Conservation (phyloP, 257 asterid genomes). For the Euphrasia confusa region DNA sequence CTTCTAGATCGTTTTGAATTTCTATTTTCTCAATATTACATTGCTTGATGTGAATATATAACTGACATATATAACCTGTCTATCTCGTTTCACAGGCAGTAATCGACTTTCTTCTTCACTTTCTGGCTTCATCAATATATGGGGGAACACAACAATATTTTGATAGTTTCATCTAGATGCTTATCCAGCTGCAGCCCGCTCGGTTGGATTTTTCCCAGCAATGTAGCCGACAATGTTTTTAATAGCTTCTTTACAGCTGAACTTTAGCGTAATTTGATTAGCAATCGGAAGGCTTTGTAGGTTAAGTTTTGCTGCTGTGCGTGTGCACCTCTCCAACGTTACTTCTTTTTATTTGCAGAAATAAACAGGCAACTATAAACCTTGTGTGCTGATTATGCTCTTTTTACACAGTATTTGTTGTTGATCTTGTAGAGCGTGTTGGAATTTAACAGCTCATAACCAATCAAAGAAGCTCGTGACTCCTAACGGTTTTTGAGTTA, state of each 20-base stretch:
- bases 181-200: constrained; percentile 10
- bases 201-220: constrained; percentile 1
- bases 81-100: constrained; percentile 24
- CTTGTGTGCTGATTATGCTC: too few species aligned
- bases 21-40: not conserved
- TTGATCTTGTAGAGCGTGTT: not conserved
- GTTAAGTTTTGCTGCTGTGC: not conserved
- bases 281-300: not conserved
- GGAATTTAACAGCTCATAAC: too few species aligned
- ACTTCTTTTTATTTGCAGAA: constrained; percentile 9
- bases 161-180: constrained; percentile 7
- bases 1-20: not conserved
- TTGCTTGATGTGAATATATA: constrained; percentile 1
- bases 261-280: not conserved
- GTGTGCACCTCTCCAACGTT: not conserved
- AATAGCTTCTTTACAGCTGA: not conserved
- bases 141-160: constrained; percentile 17
- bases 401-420: not conserved
- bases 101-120: constrained; percentile 1
- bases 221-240: not conserved
- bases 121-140: constrained; percentile 12
- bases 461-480: too few species aligned
- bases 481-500: too few species aligned
- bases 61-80: not conserved
- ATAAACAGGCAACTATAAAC: constrained; percentile 4